A percentile compares a stretch with the other conserved stretches of the same genome.
These are phyloP conservation scores for Lentinula edodes DNA, from an alignment of 768 basidiomycete species.

Conservation along the genomic window DNA sequence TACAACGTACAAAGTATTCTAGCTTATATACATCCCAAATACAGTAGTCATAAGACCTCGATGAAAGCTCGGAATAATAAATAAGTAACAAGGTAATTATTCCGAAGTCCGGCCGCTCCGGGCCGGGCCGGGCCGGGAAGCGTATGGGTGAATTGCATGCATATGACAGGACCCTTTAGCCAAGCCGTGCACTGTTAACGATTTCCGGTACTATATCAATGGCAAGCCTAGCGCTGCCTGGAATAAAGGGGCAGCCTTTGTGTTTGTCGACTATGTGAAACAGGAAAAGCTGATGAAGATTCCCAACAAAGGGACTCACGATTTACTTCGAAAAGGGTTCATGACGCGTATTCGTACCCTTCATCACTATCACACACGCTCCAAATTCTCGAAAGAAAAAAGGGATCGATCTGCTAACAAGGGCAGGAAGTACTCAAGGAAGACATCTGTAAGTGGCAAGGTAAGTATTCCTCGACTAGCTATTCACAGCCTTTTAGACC, in stretches of 20 bases:
- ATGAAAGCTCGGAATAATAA: too few species aligned
- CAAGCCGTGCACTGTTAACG: not conserved
- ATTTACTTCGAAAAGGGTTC: not conserved
- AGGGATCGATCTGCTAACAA: not conserved
- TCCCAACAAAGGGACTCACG: not conserved
- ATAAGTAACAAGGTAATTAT: too few species aligned
- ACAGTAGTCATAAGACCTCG: too few species aligned
- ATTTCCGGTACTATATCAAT: not conserved
- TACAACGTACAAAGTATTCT: too few species aligned
- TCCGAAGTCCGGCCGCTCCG: too few species aligned
- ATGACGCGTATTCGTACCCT: not conserved
- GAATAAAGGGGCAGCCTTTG: not conserved
- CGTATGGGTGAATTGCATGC: too few species aligned
- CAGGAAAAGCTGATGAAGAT: not conserved
- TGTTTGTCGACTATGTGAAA: not conserved
- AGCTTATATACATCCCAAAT: too few species aligned
- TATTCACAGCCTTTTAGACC: not conserved
- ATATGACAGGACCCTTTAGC: not conserved
- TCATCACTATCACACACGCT: not conserved
- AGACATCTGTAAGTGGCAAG: not conserved
- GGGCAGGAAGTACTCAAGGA: not conserved
- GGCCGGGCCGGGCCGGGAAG: too few species aligned
- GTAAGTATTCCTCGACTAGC: too few species aligned
- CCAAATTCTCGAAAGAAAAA: not conserved
- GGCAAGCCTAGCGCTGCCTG: not conserved